Evolutionary conservation across 495 filamentous ascomycete genomes (phyloP).

Genomic region (Lophiotrema nucula): DNA sequence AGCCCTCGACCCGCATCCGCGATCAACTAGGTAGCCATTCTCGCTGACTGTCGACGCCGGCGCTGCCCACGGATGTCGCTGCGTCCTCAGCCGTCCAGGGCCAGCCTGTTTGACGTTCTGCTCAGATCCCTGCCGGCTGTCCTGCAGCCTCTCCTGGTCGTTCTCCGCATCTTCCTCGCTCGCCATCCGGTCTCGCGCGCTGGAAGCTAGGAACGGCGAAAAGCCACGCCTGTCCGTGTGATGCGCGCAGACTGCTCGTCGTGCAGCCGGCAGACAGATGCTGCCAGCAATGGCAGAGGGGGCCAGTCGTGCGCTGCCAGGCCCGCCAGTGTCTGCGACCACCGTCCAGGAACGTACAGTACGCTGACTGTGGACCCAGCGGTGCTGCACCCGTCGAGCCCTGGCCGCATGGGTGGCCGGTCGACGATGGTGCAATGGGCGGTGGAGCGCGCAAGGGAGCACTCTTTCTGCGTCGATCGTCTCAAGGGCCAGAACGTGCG

Average conservation of each 20-base stretch:
- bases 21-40: background rate
- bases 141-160: background rate
- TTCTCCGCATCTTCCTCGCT: background rate
- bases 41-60: background rate
- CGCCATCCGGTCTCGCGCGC: background rate
- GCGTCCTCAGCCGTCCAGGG: background rate
- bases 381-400: no score
- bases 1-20: background rate
- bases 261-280: background rate
- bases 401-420: background rate
- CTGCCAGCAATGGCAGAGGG: background rate
- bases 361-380: no score
- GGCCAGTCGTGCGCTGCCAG: background rate
- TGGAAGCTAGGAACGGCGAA: background rate
- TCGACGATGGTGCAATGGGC: conserved; percentile 53
- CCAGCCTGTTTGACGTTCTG: background rate
- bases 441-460: background rate
- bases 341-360: background rate
- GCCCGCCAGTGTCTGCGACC: background rate
- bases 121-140: background rate
- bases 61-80: background rate
- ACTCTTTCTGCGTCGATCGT: conserved; percentile 27
- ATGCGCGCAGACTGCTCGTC: background rate
- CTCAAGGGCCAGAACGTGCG: conserved; percentile 30
- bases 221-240: background rate